Evolutionary conservation across 768 basidiomycete genomes (phyloP), one percentile per base, ranked within the genome.

Genomic region (Hypholoma fasciculare): DNA sequence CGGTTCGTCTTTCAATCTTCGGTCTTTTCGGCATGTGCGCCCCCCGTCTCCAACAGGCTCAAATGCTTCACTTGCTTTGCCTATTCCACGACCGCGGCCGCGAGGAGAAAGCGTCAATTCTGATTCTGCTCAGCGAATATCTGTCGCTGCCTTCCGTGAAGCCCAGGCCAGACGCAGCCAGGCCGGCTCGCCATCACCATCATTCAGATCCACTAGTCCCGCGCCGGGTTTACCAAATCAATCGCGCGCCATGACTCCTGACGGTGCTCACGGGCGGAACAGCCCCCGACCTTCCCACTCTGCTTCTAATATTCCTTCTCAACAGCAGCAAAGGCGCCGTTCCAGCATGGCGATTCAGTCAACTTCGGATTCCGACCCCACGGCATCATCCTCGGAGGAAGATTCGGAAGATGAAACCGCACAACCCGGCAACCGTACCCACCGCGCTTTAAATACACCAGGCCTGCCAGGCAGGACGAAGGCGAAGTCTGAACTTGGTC

Each of bases 101-200:
- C 81, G 89, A 63, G 83, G 78, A 19, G 74, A 76, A 44, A 88
- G 87, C 69, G 63, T 77, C 59, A 79, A 81, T 16, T 87, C 87
- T 3, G 87, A 89, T 40, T 76, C 84, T 5, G 85, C 86, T 1
- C 89, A 90, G 61, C 82, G 89, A 53, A 92, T 92, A 23, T 88
- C 88, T 7, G 86, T 92, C 34, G 90, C 89, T 2, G 90, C 90
- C 2, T 92, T 92, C 67, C 83, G 88, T 54, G 90, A 92, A 74
- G 88, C 82, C 17, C 88, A 90, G 56, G 87, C 89, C 4, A 75
- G 89, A 42, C 78, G 86, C 49, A 86, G 85, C 62, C 70, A 77
- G 26, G 78, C 87, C 12, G 82, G 80, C 52, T 89, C 87, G 0
- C 88, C 89, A 9, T 77, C 72, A 0, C 81, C 86, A 30, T 82